Conservation (phyloP, 257 asterid genomes). For the Plantago elongata region DNA sequence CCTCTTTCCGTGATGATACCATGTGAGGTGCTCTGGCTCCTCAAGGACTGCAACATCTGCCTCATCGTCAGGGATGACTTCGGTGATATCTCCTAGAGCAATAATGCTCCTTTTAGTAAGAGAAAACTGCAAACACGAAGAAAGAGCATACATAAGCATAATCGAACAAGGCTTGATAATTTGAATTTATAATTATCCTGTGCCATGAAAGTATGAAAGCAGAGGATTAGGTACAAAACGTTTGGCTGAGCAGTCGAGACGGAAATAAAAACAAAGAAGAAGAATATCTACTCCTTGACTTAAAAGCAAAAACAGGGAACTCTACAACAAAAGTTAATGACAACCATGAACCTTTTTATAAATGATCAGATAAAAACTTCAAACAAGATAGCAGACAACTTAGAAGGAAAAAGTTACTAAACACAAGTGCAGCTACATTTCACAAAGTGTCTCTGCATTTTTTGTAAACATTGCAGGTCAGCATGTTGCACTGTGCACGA, state of each 20-base stretch:
- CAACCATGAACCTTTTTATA: neutral
- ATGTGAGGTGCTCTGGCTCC: conserved; percentile 99
- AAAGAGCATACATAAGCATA: conserved; percentile 1
- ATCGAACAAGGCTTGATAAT: conserved; percentile 1
- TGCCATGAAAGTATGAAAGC: neutral
- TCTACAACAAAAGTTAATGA: neutral
- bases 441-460: no score
- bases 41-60: conserved; percentile 96
- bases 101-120: conserved; percentile 82
- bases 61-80: conserved; percentile 80
- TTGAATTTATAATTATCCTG: neutral
- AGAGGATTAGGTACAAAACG: no score
- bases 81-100: conserved; percentile 89
- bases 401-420: no score
- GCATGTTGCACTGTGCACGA: no score
- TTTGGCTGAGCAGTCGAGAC: no score
- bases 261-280: no score
- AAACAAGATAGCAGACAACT: no score
- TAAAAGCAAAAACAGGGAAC: conserved; percentile 9
- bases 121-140: conserved; percentile 59
- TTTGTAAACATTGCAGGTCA: no score
- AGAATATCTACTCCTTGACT: neutral
- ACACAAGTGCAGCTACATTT: no score
- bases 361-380: neutral
- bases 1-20: conserved; percentile 98